Percentiles rank a stretch among this genome's conserved stretches.
These are phyloP conservation scores for Thermochaetoides thermophila DNA, from an alignment of 495 filamentous ascomycete genomes.

Conservation along the genomic window DNA sequence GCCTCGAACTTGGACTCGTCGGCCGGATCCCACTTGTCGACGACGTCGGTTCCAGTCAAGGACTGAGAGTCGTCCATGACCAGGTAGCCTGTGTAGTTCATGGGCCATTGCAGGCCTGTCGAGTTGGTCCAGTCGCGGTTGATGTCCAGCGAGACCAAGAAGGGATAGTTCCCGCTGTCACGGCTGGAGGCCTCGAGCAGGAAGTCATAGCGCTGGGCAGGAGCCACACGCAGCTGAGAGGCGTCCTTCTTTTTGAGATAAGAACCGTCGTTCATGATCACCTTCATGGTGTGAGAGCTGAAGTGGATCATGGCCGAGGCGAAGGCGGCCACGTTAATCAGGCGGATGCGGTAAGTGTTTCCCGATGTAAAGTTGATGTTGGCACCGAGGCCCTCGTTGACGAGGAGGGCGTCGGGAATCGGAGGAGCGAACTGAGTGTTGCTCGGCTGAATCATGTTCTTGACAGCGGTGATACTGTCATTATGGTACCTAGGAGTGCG, in stretches of 20 bases:
- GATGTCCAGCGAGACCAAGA: conserved; percentile 33
- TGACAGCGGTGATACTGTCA: conserved; percentile 39
- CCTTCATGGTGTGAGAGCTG: conserved; percentile 43
- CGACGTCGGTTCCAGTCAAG: conserved; percentile 28
- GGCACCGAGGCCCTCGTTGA: conserved; percentile 49
- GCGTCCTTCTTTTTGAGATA: conserved; percentile 22
- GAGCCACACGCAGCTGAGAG: conserved; percentile 30
- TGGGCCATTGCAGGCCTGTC: conserved; percentile 16
- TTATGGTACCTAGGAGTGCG: conserved; percentile 37
- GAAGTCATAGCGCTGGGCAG: conserved; percentile 53
- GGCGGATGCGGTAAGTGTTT: conserved; percentile 63
- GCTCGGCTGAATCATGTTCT: conserved; percentile 34
- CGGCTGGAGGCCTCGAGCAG: conserved; percentile 25
- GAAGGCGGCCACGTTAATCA: conserved; percentile 59
- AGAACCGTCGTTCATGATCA: conserved; percentile 38
- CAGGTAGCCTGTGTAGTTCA: conserved; percentile 43
- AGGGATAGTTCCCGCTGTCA: conserved; percentile 41
- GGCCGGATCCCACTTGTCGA: conserved; percentile 41
- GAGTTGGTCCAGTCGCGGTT: conserved; percentile 28
- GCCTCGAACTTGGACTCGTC: conserved; percentile 52
- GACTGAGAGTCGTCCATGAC: conserved; percentile 45
- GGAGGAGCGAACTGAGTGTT: conserved; percentile 44
- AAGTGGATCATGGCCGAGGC: conserved; percentile 48
- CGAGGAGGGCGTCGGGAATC: conserved; percentile 42
- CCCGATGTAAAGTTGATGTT: conserved; percentile 46